Evolutionary conservation across 176 grass and related monocot genomes (phyloP).

Genomic region (Chloris gayana): DNA sequence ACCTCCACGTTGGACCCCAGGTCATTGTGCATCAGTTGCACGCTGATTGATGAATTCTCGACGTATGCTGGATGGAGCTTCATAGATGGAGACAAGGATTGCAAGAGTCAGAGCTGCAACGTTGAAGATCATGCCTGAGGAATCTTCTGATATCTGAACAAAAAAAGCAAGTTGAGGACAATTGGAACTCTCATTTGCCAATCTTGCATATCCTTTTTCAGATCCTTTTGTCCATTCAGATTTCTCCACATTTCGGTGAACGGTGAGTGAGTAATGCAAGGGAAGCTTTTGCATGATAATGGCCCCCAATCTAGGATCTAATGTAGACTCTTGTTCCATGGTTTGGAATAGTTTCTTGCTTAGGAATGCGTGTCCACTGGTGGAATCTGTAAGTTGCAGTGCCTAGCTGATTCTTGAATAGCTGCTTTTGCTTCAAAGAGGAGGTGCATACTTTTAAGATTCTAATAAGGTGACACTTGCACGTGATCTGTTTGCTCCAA

Average conservation of each 20-base stretch:
- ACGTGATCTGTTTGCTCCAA: background rate
- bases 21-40: constrained; percentile 16
- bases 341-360: constrained; percentile 10
- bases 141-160: constrained; percentile 39
- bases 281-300: too few relatives aligned
- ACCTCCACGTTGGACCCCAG: constrained; percentile 69
- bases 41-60: constrained; percentile 46
- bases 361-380: background rate
- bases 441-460: background rate
- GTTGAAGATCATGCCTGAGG: constrained; percentile 46
- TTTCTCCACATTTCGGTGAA: constrained; percentile 8
- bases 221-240: constrained; percentile 34
- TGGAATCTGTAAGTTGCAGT: background rate
- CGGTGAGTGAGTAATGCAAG: constrained; percentile 32
- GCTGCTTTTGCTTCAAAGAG: constrained; percentile 5
- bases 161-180: constrained; percentile 28
- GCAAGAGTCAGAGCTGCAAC: constrained; percentile 53
- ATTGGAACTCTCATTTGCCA: constrained; percentile 32
- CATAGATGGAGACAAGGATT: constrained; percentile 72
- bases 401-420: background rate
- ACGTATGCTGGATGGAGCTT: constrained; percentile 45
- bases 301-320: too few relatives aligned
- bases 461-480: background rate
- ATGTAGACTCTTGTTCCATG: background rate
- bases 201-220: constrained; percentile 6